Base-by-base conservation (phyloP, 2,329 filamentous ascomycete genomes). In the Myriosclerotinia scirpicola region DNA sequence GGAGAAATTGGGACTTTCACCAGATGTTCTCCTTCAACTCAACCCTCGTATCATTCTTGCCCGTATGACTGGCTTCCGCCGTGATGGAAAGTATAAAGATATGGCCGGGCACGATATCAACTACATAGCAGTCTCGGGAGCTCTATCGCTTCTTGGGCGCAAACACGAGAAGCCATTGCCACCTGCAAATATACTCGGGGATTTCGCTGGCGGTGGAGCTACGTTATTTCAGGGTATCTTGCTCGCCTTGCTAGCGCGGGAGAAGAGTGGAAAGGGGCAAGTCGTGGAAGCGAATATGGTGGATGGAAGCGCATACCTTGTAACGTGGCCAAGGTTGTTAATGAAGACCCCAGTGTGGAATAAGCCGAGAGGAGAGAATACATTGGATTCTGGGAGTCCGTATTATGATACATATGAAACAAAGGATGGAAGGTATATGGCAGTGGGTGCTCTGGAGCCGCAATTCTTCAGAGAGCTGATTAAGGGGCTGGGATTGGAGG, bases 51-150 rank as follows among this genome's bases (percentile, higher is more conserved):
- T 98, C 2, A 87, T 98, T 64, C 87, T 96, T 66, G 92, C 86
- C 9, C 88, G 94, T 52, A 90, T 98, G 85, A 95, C 93, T 2
- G 94, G 94, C 0, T 98, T 97, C 78, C 84, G 94, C 15, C 84
- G 93, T 50, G 92, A 96, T 78, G 94, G 93, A 0, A 89, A 87
- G 73, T 98, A 97, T 79, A 86, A 85, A 58, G 80, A 84, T 74
- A 97, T 97, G 93, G 93, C 93, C 0, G 93, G 93, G 54, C 93
- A 97, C 76, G 93, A 97, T 77, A 97, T 97, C 77, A 97, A 98
- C 76, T 98, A 98, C 78, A 89, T 98, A 53, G 92, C 93, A 59
- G 91, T 97, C 0, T 90, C 90, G 0, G 94, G 94, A 0, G 89
- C 90, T 0, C 79, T 98, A 38, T 84, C 84, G 0, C 82, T 97